Evolutionary conservation across 306 rosid genomes (phyloP), one percentile per base, ranked within the genome.

Genomic region (Quercus wislizeni): DNA sequence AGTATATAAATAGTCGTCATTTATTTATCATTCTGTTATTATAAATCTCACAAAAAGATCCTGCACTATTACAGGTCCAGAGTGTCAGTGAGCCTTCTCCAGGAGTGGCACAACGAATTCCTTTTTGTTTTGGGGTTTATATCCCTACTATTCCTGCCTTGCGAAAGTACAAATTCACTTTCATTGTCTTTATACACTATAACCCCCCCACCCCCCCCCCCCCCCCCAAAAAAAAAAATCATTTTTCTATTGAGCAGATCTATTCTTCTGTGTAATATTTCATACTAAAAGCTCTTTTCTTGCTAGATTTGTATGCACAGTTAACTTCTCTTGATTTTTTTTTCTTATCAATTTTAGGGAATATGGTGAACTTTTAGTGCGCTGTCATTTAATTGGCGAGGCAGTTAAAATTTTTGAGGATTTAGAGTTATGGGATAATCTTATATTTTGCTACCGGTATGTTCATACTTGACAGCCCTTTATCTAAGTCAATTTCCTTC

Each of bases 381-480:
- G 98, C 74, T 95, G 95, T 76, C 97, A 97, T 81, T 87, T 95
- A 85, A 85, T 95, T 79, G 98, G 99, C 55, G 98, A 95, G 81
- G 99, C 99, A 70, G 74, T 90, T 58, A 90, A 89, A 84, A 89
- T 83, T 78, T 95, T 90, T 81, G 97, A 95, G 88, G 96, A 95
- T 82, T 86, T 95, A 82, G 99, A 95, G 86, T 85, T 95, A 83
- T 95, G 99, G 99, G 99, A 95, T 87, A 95, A 88, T 79, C 91
- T 95, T 57, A 95, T 95, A 76, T 79, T 81, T 65, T 95, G 99
- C 83, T 95, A 92, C 78, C 82, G 92, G 99, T 95, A 88, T 76
- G 88, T 70, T 77, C 75, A 55, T 74, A 61, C 52, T 46, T 72
- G 55, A 75, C 31, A 61, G 75, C 55, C 17, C 78, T 61, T 71